Percentiles rank a stretch among this genome's conserved stretches.
Conservation (phyloP, 768 basidiomycete species). For the Suillus discolor region DNA sequence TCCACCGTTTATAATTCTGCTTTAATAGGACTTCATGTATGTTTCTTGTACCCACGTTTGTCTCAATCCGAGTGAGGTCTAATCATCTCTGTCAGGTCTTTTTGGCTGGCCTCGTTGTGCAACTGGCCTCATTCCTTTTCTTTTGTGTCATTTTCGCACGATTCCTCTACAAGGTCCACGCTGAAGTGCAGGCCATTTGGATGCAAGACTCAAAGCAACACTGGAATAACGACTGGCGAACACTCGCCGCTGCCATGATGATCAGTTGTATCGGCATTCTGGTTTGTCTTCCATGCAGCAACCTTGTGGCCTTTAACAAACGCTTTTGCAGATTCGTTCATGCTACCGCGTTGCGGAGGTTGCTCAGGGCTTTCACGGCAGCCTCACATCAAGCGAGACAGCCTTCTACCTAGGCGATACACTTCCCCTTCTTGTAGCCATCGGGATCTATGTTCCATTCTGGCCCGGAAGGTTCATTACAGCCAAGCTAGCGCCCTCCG, state of each 20-base stretch:
- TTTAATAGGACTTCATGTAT: constrained; percentile 38
- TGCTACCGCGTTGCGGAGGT: constrained; percentile 62
- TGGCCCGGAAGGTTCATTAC: constrained; percentile 66
- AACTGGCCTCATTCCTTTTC: constrained; percentile 52
- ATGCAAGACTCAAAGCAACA: constrained; percentile 34
- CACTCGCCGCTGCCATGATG: constrained; percentile 50
- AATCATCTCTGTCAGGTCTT: constrained; percentile 45
- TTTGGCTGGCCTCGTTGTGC: constrained; percentile 57
- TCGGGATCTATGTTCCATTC: constrained; percentile 54
- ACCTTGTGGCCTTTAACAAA: not conserved
- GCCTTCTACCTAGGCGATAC: constrained; percentile 73
- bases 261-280: constrained; percentile 66
- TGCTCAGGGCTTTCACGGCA: constrained; percentile 62
- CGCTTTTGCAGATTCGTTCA: constrained; percentile 56
- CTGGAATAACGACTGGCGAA: constrained; percentile 63
- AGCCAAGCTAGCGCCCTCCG: not conserved
- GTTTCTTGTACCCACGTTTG: constrained; percentile 16
- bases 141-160: constrained; percentile 50
- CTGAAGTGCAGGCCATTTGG: constrained; percentile 44
- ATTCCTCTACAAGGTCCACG: constrained; percentile 53
- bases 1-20: constrained; percentile 35
- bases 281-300: constrained; percentile 38
- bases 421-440: constrained; percentile 64
- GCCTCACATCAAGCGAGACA: constrained; percentile 56
- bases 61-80: constrained; percentile 4